Base-by-base conservation (phyloP, 495 filamentous ascomycete genomes). In the Penicillium canariense region DNA sequence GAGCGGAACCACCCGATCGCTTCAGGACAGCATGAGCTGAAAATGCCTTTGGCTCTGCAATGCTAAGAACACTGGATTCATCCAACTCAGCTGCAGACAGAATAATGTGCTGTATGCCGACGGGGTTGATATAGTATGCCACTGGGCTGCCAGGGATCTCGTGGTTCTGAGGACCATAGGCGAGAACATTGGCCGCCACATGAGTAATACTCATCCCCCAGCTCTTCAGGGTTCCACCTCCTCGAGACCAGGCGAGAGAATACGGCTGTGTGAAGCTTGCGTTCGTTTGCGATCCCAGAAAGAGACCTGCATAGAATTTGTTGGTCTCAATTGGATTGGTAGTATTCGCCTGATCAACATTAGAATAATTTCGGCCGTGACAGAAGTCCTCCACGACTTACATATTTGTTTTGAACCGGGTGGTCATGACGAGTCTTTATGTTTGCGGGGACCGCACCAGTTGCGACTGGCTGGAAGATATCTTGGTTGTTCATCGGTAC, bases 281-380 rank as follows among this genome's bases (percentile, higher is more conserved):
- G 32, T 81, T 79, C 4, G 73, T 80, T 68, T 96, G 91, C 42
- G 69, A 80, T 3, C 86, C 90, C 2, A 97, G 74, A 62, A 93
- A 94, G 58, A 96, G 84, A 44, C 95, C 96, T 48, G 84, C 84
- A 62, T 96, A 96, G 69, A 96, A 98, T 61, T 96, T 97, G 69
- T 97, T 95, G 11, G 91, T 94, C 46, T 81, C 74, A 56, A 89
- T 78, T 0, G 87, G 87, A 1, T 61, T 68, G 2, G 70, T 67
- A 17, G 81, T 71, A 50, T 74, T 66, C 31, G 64, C 52, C 68
- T 75, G 15, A 31, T 12, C 23, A 0, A 9, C 44, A 57, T 44
- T 38, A 52, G 51, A 12, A 75, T 15, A 12, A n/a, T 15, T 11
- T 8, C 8, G 4, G 10, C 43, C 4, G 17, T 15, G 50, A 74